Evolutionary conservation across 2,329 filamentous ascomycete genomes (phyloP).

Genomic region (Verticillium isaacii): DNA sequence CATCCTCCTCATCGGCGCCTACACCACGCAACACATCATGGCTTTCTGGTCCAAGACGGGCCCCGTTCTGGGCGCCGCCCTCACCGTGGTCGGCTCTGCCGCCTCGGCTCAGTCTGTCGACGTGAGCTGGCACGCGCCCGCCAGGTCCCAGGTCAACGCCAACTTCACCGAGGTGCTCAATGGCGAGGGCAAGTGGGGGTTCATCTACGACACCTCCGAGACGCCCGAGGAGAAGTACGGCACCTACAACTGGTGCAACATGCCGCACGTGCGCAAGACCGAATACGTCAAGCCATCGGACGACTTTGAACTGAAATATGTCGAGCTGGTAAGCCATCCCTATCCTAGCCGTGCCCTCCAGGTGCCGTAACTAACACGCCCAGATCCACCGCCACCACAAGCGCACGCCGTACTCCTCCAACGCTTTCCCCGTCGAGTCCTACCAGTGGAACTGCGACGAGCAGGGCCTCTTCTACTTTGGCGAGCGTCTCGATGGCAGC

Average conservation of each 20-base stretch:
- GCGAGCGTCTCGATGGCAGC: slow-evolving; percentile 48
- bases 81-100: slow-evolving; percentile 7
- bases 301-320: slow-evolving; percentile 65
- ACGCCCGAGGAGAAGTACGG: slow-evolving; percentile 54
- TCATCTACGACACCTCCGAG: slow-evolving; percentile 64
- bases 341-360: not conserved
- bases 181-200: slow-evolving; percentile 63
- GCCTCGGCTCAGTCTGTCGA: slow-evolving; percentile 23
- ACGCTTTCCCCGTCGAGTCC: slow-evolving; percentile 69
- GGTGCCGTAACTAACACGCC: not conserved
- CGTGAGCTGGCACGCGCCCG: slow-evolving; percentile 54
- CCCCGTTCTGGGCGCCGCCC: slow-evolving; percentile 8
- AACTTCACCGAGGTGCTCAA: slow-evolving; percentile 53
- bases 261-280: slow-evolving; percentile 69
- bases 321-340: slow-evolving; percentile 59
- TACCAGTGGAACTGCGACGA: slow-evolving; percentile 72
- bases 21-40: slow-evolving; percentile 9
- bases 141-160: slow-evolving; percentile 49
- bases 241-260: slow-evolving; percentile 79
- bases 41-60: slow-evolving; percentile 4
- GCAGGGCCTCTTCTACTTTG: slow-evolving; percentile 65
- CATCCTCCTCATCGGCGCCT: slow-evolving; percentile 6
- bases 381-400: slow-evolving; percentile 81
- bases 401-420: slow-evolving; percentile 72
- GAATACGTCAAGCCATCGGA: slow-evolving; percentile 55